Percentiles rank a stretch among this genome's conserved stretches.
These are phyloP conservation scores for Maudiozyma saulgeensis DNA, from an alignment of 805 yeast species.

Conservation along the genomic window DNA sequence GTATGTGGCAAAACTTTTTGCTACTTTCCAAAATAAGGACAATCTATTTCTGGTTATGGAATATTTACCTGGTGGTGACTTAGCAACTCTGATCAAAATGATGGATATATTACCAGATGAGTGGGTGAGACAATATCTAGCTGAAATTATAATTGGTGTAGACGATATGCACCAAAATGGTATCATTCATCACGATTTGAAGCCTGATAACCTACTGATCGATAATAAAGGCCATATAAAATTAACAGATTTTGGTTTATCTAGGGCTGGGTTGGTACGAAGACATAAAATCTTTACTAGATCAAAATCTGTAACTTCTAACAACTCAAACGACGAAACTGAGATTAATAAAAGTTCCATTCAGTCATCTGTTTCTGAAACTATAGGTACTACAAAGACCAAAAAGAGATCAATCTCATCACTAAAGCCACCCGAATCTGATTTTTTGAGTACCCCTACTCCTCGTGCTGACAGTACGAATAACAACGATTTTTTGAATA, in stretches of 20 bases:
- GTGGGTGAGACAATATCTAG: constrained; percentile 79
- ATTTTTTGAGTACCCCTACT: neutral
- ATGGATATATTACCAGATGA: constrained; percentile 76
- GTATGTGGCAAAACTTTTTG: constrained; percentile 80
- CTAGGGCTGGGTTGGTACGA: constrained; percentile 78
- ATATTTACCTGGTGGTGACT: constrained; percentile 90
- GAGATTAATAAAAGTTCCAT: neutral
- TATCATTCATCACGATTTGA: constrained; percentile 87
- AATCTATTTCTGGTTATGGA: constrained; percentile 93
- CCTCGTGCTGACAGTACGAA: neutral
- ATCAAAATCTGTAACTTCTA: constrained; percentile 4
- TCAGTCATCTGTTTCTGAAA: constrained; percentile 4
- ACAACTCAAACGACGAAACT: neutral
- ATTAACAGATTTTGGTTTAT: constrained; percentile 89
- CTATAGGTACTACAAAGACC: neutral
- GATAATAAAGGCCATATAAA: constrained; percentile 84
- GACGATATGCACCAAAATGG: constrained; percentile 82
- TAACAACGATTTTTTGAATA: constrained; percentile 1
- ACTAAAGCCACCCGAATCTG: neutral
- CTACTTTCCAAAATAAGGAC: constrained; percentile 81
- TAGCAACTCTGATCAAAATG: constrained; percentile 74
- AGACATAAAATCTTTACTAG: constrained; percentile 44
- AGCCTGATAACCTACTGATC: constrained; percentile 87
- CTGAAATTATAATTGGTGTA: constrained; percentile 86
- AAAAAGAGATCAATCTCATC: neutral